Evolutionary conservation across 108 stramenopile species (phyloP), one percentile per base, ranked within the genome.

Genomic region (Epithemia pelagica): DNA sequence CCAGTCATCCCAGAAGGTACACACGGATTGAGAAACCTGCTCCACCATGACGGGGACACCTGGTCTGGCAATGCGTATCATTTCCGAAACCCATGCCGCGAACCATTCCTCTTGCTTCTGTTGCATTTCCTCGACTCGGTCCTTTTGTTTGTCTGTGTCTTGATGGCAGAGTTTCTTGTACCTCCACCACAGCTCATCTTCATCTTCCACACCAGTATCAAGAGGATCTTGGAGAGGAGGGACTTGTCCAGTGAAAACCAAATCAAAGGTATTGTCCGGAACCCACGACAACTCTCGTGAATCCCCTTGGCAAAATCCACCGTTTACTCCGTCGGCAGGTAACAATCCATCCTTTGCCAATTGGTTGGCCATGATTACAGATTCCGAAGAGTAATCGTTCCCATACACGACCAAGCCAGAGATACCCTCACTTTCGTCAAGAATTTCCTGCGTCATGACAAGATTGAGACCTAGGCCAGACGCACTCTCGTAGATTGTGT

Each of bases 51-150:
- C 51, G 15, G 74, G 74, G 27, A 70, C 70, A 2, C 79, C 79
- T 22, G 66, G 70, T 63, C 73, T 80, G 69, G 80, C 76, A 60
- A 82, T 78, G 7, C 80, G 80, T 52, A 82, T 60, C 80, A 82
- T 70, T 54, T 77, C 57, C 0, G 18, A 22, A 0, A 82, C 68
- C 80, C 80, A 82, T 22, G 20, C 24, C 1, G 58, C 61, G 30
- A 57, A 75, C 73, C 73, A 82, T 25, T 63, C 67, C 0, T 74
- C 69, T 66, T 82, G 76, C 31, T 59, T 63, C 29, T 70, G 28
- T 2, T 29, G 32, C 46, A 51, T 67, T 57, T 64, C 58, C 15
- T 71, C 70, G 26, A 25, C 57, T 0, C 5, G 5, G 37, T 5
- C 5, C 15, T 5, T 58, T 62, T 62, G 21, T 31, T n/a, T 32